phyloP scores from a whole-genome alignment of 202 grass and related monocot genomes.

The Setaria italica region DNA sequence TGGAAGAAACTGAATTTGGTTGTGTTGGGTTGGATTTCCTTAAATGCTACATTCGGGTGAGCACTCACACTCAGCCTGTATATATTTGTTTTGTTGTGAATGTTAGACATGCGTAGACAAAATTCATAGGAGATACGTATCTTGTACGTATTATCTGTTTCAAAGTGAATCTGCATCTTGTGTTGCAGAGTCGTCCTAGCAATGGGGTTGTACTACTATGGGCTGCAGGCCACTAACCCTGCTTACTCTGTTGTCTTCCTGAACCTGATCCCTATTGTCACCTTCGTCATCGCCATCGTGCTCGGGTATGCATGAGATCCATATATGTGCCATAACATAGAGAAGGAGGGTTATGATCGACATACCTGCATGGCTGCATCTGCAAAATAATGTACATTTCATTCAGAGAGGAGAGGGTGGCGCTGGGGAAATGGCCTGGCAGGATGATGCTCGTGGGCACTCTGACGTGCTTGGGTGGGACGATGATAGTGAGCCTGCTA shows the following conservation, averaged over 20 bases:
- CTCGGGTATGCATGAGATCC: conserved; percentile 8
- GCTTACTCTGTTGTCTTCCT: conserved; percentile 49
- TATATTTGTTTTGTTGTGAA: too few relatives aligned
- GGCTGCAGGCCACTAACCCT: conserved; percentile 44
- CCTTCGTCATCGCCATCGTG: conserved; percentile 45
- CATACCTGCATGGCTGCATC: too few relatives aligned
- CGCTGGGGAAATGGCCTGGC: background rate
- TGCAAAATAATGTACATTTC: background rate
- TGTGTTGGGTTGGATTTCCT: conserved; percentile 35
- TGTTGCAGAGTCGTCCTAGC: conserved; percentile 34
- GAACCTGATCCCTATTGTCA: conserved; percentile 57
- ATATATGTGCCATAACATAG: too few relatives aligned
- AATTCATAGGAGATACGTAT: too few relatives aligned
- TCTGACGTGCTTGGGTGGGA: conserved; percentile 43
- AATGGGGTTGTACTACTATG: conserved; percentile 57
- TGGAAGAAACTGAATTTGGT: conserved; percentile 43
- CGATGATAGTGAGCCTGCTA: conserved; percentile 49
- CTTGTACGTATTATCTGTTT: background rate
- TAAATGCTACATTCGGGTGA: conserved; percentile 48
- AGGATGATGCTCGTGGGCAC: conserved; percentile 52
- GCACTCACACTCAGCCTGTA: too few relatives aligned
- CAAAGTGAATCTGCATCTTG: background rate
- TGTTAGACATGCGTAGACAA: too few relatives aligned
- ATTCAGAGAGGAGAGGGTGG: conserved; percentile 43
- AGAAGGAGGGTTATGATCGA: too few relatives aligned